Percentiles rank a stretch among this genome's conserved stretches.
Evolutionary conservation across 305 asterid genomes (phyloP).

Genomic region (Fraxinus dipetala): DNA sequence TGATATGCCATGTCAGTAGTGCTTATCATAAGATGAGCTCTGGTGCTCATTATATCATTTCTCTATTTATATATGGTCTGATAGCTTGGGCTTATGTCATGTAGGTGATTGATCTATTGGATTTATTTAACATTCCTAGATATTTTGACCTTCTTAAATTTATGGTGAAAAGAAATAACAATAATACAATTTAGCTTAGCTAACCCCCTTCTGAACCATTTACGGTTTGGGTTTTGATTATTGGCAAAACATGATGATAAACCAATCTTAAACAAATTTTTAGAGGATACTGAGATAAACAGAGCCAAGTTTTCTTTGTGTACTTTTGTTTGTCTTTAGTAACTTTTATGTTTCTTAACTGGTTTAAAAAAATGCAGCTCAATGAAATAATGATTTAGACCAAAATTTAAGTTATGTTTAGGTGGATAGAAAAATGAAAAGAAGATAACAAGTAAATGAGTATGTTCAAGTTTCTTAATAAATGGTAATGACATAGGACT

Average conservation of each 20-base stretch:
- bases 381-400: neutral
- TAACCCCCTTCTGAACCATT: neutral
- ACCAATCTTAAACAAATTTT: neutral
- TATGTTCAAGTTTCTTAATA: neutral
- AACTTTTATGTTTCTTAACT: neutral
- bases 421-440: neutral
- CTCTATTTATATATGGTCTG: neutral
- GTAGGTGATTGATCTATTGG: neutral
- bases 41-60: neutral
- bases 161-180: neutral
- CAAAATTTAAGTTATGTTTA: neutral
- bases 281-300: neutral
- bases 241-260: neutral
- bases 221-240: neutral
- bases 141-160: neutral
- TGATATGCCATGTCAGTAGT: neutral
- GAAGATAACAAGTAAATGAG: neutral
- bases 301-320: neutral
- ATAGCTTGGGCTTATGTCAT: neutral
- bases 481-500: neutral
- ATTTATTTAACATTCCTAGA: neutral
- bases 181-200: neutral
- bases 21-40: neutral
- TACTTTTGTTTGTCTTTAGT: neutral
- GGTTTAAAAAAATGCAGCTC: neutral